Conservation (phyloP, 768 basidiomycete genomes). For the Suillus alpinus region DNA sequence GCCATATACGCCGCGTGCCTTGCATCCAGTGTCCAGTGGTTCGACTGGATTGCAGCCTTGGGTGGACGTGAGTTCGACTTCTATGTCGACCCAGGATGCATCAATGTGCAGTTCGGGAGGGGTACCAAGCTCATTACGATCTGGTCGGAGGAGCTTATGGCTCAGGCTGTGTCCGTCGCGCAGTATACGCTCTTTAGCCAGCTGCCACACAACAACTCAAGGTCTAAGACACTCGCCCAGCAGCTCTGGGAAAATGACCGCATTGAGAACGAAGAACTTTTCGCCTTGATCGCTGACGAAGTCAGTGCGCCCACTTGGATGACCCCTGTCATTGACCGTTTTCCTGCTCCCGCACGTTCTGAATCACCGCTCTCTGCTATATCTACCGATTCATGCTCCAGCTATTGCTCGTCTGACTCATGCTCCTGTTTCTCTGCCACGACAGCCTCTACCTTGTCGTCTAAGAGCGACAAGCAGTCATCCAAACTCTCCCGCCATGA, state of each 20-base stretch:
- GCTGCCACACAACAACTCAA: slow-evolving; percentile 11
- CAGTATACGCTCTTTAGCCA: slow-evolving; percentile 14
- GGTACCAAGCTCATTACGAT: slow-evolving; percentile 52
- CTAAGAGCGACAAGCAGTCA: slow-evolving; percentile 40
- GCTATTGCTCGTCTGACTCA: slow-evolving; percentile 67
- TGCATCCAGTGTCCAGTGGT: slow-evolving; percentile 71
- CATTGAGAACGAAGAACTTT: slow-evolving; percentile 71
- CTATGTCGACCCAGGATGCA: slow-evolving; percentile 76
- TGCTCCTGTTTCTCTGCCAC: slow-evolving; percentile 68
- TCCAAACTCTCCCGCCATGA: slow-evolving; percentile 66
- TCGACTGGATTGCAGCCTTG: slow-evolving; percentile 72
- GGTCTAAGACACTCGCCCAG: slow-evolving; percentile 66
- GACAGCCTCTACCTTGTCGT: slow-evolving; percentile 54
- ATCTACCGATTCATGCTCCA: slow-evolving; percentile 50
- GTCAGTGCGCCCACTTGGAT: slow-evolving; percentile 67
- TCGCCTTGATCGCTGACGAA: slow-evolving; percentile 71
- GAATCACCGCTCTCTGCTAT: slow-evolving; percentile 56
- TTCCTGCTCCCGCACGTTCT: slow-evolving; percentile 50
- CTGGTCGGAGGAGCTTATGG: slow-evolving; percentile 59
- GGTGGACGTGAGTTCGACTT: slow-evolving; percentile 74
- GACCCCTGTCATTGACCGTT: slow-evolving; percentile 60
- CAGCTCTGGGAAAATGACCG: slow-evolving; percentile 69
- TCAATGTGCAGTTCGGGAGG: slow-evolving; percentile 60
- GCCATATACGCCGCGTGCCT: slow-evolving; percentile 70
- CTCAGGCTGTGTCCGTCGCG: slow-evolving; percentile 17